Evolutionary conservation across 1,139 yeast genomes (phyloP).

Genomic region (Candida sp.): DNA sequence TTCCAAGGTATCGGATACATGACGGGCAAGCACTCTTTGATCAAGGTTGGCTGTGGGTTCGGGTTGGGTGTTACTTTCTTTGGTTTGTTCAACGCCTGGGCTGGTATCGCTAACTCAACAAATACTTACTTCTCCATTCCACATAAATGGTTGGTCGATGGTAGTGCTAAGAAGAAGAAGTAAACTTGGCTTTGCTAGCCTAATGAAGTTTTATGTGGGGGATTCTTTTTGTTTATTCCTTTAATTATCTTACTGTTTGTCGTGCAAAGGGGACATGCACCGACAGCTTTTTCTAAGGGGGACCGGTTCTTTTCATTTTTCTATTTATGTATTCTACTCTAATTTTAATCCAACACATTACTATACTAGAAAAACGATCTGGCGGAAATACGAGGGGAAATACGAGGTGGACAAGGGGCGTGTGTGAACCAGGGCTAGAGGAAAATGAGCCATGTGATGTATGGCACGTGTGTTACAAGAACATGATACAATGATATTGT

Average conservation of each 20-base stretch:
- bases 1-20: slow-evolving; percentile 40
- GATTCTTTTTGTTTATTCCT: background rate
- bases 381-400: no score
- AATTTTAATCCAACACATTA: background rate
- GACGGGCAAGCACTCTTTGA: slow-evolving; percentile 29
- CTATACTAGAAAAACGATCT: background rate
- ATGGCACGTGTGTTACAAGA: no score
- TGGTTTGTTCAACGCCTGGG: slow-evolving; percentile 50
- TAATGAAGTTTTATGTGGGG: no score
- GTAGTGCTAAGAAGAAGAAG: background rate
- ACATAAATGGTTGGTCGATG: background rate
- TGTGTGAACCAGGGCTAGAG: no score
- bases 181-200: no score
- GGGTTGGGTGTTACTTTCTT: slow-evolving; percentile 59
- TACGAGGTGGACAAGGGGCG: no score
- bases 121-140: slow-evolving; percentile 53
- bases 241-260: background rate
- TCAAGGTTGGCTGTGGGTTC: slow-evolving; percentile 72
- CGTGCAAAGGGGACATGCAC: no score
- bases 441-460: no score
- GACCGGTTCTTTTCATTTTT: background rate
- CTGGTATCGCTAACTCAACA: slow-evolving; percentile 70
- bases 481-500: no score
- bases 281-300: no score
- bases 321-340: background rate